Evolutionary conservation across 225 moss, liverwort and hornwort genomes (phyloP), one percentile per base, ranked within the genome.

Genomic region (Marchantia paleacea): DNA sequence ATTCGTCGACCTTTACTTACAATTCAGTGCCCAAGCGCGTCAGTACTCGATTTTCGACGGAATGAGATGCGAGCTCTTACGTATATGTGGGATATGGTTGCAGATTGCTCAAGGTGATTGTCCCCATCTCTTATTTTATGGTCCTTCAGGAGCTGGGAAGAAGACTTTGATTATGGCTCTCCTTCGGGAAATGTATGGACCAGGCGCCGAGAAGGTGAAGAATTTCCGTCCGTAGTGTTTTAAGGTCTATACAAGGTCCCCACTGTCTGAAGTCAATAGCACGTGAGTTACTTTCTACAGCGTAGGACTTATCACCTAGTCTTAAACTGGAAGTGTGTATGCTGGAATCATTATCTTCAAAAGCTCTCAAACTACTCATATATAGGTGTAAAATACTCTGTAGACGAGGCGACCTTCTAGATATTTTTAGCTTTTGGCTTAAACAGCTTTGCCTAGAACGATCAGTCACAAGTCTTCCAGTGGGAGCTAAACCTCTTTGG

Each of bases 91-190:
- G 49, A 60, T 67, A 25, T 20, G 78, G 58, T 49, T 25, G 62
- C 91, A 92, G 94, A 92, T 91, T 81, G 90, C 87, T 47, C 89
- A 91, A 85, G 94, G 92, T 19, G 96, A 96, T 85, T 96, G 94
- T 82, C 96, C 92, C 8, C 94, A 94, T 82, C 90, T 96, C 68
- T 81, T 94, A 9, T 94, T 94, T 73, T 94, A 91, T 82, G 92
- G 94, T 15, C 92, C 96, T 3, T 87, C 88, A 15, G 96, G 96
- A 68, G 91, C 94, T 79, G 92, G 96, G 80, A 96, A 94, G 82
- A 94, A 92, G 88, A 94, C 94, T 13, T 87, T 92, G 55, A 92
- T 96, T 48, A 90, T 94, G 94, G 96, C 94, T 60, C 84, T 96
- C 85, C 86, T 92, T 8, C 87, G 92, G 77, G 94, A 94, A 73